Percentiles rank a stretch among this genome's conserved stretches.
These are phyloP conservation scores for Nakazawaea ernobii DNA, from an alignment of 805 yeast genomes.

Conservation along the genomic window DNA sequence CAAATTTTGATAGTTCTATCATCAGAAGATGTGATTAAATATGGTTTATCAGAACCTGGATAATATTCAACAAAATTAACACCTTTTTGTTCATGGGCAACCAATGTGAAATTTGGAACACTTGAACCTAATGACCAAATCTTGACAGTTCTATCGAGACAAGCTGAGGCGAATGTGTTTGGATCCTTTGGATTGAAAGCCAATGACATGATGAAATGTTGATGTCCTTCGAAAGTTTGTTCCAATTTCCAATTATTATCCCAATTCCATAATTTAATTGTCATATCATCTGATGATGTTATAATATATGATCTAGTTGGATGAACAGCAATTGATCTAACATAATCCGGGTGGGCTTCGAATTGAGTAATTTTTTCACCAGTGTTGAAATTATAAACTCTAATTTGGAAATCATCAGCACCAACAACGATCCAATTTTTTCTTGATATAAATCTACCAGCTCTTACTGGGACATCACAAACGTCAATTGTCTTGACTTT, in stretches of 20 bases:
- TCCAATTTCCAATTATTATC: conserved; percentile 87
- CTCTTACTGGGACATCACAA: conserved; percentile 92
- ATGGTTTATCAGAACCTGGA: conserved; percentile 97
- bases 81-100: conserved; percentile 89
- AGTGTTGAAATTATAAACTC: conserved; percentile 93
- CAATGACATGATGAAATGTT: conserved; percentile 89
- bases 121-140: conserved; percentile 92
- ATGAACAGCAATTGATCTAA: conserved; percentile 89
- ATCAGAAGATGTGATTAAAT: conserved; percentile 85
- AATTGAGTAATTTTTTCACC: conserved; percentile 92
- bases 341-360: conserved; percentile 97
- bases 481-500: conserved; percentile 88
- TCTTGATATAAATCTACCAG: conserved; percentile 91
- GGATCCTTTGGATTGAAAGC: conserved; percentile 97
- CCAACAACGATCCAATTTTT: conserved; percentile 98
- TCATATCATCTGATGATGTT: conserved; percentile 88
- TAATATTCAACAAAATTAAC: conserved; percentile 96
- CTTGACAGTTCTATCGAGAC: conserved; percentile 93
- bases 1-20: conserved; percentile 85
- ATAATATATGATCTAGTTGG: conserved; percentile 87
- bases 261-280: conserved; percentile 97
- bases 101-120: conserved; percentile 84
- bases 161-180: conserved; percentile 95
- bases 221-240: conserved; percentile 92
- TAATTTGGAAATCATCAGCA: conserved; percentile 88